Evolutionary conservation across 805 yeast species (phyloP), one percentile per base, ranked within the genome.

Genomic region (Scheffersomyces stipitis): DNA sequence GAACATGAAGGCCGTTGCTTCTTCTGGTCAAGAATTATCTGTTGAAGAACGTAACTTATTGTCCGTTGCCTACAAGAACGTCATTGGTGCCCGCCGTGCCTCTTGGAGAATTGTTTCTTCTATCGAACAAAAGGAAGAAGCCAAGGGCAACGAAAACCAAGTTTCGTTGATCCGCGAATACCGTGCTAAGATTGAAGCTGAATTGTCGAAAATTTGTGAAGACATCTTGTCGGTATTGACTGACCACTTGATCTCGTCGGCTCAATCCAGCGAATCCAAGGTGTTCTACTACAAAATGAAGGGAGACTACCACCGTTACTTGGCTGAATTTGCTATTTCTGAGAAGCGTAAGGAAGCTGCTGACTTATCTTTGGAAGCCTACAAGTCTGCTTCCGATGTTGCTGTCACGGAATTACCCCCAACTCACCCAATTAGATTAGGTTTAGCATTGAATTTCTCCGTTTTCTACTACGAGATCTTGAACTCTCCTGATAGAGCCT

Each of bases 21-120:
- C 95, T 29, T 80, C 95, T 30, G 96, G 96, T 46, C 90, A 86
- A 70, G 98, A 91, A 68, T 75, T 93, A 53, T 84, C 95, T 34
- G 96, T 93, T 51, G 99, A 93, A 74, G 99, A 93, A 75, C 90
- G 99, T 71, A 93, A 93, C 73, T 77, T 91, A 53, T 79, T 91
- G 57, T 88, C 96, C 23, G 98, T 93, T 55, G 99, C 99, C 45
- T 91, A 91, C 78, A 91, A 91, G 73, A 91, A 91, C 62, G 98
- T 91, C 40, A 91, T 91, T 69, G 99, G 99, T 62, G 96, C 98
- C 41, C 89, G 98, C 61, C 90, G 99, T 75, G 98, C 99, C 41
- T 88, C 96, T 31, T 93, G 98, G 98, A 86, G 99, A 80, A 89
- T 93, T 61, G 96, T 93, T 36, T 89, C 96, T 26, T 88, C 97